Conservation (phyloP, 352 stramenopile genomes). For the Pythium brachiatum region DNA sequence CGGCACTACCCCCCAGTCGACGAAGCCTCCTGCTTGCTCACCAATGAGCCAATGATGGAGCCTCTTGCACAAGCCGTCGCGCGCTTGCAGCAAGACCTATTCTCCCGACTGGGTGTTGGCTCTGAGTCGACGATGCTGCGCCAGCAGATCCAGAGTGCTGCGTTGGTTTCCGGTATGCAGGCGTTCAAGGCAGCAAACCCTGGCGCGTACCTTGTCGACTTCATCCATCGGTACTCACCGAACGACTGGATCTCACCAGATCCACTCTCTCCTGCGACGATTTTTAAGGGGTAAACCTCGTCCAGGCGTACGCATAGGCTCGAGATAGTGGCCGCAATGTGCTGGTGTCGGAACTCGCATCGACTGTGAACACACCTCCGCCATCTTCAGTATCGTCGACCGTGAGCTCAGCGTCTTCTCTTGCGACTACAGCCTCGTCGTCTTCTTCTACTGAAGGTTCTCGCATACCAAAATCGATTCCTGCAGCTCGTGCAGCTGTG, state of each 20-base stretch:
- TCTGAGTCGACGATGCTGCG: slow-evolving; percentile 63
- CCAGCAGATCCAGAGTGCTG: slow-evolving; percentile 72
- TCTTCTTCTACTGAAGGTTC: slow-evolving; percentile 1
- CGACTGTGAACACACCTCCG: slow-evolving; percentile 32
- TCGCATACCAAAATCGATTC: slow-evolving; percentile 47
- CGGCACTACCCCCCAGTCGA: background rate
- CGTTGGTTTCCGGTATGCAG: slow-evolving; percentile 82
- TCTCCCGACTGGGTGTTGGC: slow-evolving; percentile 63
- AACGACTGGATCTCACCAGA: slow-evolving; percentile 73
- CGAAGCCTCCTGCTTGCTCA: slow-evolving; percentile 42
- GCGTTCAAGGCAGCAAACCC: slow-evolving; percentile 84
- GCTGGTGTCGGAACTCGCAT: slow-evolving; percentile 68
- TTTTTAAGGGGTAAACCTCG: slow-evolving; percentile 44
- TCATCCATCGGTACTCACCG: slow-evolving; percentile 83
- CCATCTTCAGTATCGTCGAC: slow-evolving; percentile 4
- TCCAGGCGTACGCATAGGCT: slow-evolving; percentile 74
- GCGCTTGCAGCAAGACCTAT: slow-evolving; percentile 72
- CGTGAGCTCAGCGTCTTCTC: background rate
- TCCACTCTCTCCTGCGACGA: slow-evolving; percentile 6
- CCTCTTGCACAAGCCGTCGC: slow-evolving; percentile 75
- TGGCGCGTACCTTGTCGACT: slow-evolving; percentile 60
- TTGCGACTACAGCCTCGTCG: background rate
- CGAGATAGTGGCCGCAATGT: slow-evolving; percentile 66
- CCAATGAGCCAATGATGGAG: slow-evolving; percentile 50
- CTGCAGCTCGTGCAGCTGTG: slow-evolving; percentile 64